A percentile compares a stretch with the other conserved stretches of the same genome.
Conservation (phyloP, 2,329 filamentous ascomycete genomes). For the Ascochyta lentis region DNA sequence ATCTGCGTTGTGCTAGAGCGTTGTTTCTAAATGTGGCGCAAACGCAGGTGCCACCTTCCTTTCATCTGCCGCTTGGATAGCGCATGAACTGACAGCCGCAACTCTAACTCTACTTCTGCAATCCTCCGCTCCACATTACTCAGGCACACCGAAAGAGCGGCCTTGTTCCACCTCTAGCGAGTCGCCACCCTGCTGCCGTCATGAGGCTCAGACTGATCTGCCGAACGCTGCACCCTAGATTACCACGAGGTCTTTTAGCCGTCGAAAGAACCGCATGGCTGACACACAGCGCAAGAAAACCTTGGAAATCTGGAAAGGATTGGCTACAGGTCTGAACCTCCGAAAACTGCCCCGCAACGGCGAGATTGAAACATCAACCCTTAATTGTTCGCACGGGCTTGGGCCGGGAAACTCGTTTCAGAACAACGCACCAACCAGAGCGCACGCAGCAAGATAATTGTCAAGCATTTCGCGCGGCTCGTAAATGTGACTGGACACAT, state of each 20-base stretch:
- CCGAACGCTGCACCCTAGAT: background rate
- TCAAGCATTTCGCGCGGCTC: background rate
- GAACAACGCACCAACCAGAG: constrained; percentile 22
- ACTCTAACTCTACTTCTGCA: constrained; percentile 12
- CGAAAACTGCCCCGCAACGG: constrained; percentile 24
- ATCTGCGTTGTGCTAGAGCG: background rate
- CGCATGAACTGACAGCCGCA: constrained; percentile 12
- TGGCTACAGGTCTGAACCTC: constrained; percentile 12
- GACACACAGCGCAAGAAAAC: constrained; percentile 14
- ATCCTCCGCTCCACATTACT: constrained; percentile 14
- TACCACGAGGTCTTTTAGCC: constrained; percentile 6
- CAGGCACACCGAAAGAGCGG: background rate
- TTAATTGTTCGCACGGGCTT: constrained; percentile 30
- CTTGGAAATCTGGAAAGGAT: constrained; percentile 16
- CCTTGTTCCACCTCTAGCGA: too few species aligned
- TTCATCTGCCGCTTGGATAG: constrained; percentile 14
- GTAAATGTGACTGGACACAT: constrained; percentile 7
- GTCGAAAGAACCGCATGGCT: constrained; percentile 1
- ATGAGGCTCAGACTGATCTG: background rate
- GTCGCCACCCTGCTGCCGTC: too few species aligned
- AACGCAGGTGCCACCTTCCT: constrained; percentile 13
- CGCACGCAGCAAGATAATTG: background rate
- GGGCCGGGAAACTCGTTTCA: constrained; percentile 29
- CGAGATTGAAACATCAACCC: constrained; percentile 33
- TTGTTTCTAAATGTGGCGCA: constrained; percentile 7